Evolutionary conservation across 73 alveolate species (phyloP), one percentile per base, ranked within the genome.

Genomic region (Paramecium caudatum): DNA sequence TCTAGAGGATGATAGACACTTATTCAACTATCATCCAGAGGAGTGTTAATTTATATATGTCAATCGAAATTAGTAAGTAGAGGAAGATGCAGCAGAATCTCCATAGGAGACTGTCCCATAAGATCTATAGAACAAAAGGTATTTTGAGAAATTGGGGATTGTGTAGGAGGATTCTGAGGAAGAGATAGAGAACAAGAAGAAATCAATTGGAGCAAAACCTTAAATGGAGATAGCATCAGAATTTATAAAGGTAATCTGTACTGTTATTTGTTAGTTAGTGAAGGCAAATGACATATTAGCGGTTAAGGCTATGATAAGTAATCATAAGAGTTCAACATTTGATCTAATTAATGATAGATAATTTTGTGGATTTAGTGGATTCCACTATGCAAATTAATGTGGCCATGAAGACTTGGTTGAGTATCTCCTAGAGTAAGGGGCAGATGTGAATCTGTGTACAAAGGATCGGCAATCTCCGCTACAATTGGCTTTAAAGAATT

Each of bases 21-120:
- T 55, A 27, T 55, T 55, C 17, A 19, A 25, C 7, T 55, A 55
- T 43, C 23, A 55, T 23, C 80, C 80, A 9, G 80, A 55, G 30
- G 80, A 55, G 23, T 55, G 80, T 10, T 25, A 55, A 55, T 55
- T 55, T 43, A 55, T 55, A 27, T 55, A 55, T 55, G 80, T 55
- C 27, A 55, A 55, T 55, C 8, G 80, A 12, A 43, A 55, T 2
- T 27, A 55, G 23, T 43, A 55, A 55, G 80, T 43, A 5, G 80
- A 27, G 4, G 80, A 55, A 55, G 80, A 55, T 3, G 43, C 80
- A 2, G 46, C 80, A 27, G 80, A 55, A 55, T 27, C 80, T 9
- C 5, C 48, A 3, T 37, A 55, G 43, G 80, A 27, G 19, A 43
- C 23, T 27, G 80, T 23, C 30, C 46, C 8, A 3, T 27, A 55